Base-by-base conservation (phyloP, 164 flowering plant species). In the Liquidambar formosana region DNA sequence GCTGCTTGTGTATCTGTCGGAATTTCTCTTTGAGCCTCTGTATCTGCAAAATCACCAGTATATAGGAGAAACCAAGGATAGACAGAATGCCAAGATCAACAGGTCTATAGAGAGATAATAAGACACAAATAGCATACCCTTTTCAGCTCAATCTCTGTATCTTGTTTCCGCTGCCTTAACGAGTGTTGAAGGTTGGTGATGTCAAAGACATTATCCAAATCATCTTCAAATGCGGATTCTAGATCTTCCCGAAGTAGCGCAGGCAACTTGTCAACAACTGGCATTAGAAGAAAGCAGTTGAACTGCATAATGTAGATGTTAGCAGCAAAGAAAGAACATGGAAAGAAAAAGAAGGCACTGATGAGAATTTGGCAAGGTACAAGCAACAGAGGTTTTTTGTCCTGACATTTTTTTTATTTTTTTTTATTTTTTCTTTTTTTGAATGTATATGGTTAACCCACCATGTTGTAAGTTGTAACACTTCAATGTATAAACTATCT, bases 261-360 rank as follows among this genome's bases (percentile, higher is more conserved):
- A 45, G 99, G 99, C 79, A 94, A 78, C 83, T 94, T 94, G 85
- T 94, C 98, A 11, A 94, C 91, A 51, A 94, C 88, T 12, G 97
- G 99, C 95, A 94, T 92, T 49, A 94, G 84, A 74, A 94, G 94
- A 78, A 94, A 94, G 76, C 99, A 94, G 79, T 94, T 92, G 90
- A 90, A 94, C 99, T 94, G 90, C 83, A 47, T 46, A 52, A 52
- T 2, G 63, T 5, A 25, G 41, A 41, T 1, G 41, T 19, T 9
- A 63, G 27, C 15, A 22, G 11, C 26, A 16, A 44, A n/a, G 27
- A 16, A 38, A 28, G 28, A 27, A 6, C 10, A 22, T 5, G 8
- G 25, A 68, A 45, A 18, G 47, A 18, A 62, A 47, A 22, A 57
- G 22, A 27, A 3, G 64, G 11, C 0, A 25, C n/a, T 11, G 43